A percentile compares a stretch with the other conserved stretches of the same genome.
phyloP scores from a whole-genome alignment of 371 early-diverging fungal species.

The Circinella umbellata region DNA sequence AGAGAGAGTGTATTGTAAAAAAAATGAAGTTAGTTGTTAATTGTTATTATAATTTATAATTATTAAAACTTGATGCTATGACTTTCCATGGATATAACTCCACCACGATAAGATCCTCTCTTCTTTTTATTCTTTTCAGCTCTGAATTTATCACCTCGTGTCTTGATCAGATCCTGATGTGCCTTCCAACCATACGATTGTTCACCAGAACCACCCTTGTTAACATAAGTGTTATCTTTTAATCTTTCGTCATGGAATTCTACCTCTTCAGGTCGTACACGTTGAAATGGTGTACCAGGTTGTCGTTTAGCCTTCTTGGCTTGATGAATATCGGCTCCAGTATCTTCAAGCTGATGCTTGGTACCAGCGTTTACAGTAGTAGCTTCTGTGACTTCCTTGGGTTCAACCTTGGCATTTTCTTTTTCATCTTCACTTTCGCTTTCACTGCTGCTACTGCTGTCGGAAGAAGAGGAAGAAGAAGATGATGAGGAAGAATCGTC shows the following conservation, averaged over 20 bases:
- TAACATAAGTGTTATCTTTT: constrained; percentile 83
- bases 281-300: constrained; percentile 77
- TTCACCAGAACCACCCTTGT: constrained; percentile 69
- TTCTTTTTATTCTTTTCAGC: constrained; percentile 98
- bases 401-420: neutral
- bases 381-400: too few species aligned
- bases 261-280: constrained; percentile 84
- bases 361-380: constrained; percentile 9
- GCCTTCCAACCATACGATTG: constrained; percentile 92
- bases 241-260: constrained; percentile 78
- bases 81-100: constrained; percentile 81
- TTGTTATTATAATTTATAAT: too few species aligned
- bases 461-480: constrained; percentile 17
- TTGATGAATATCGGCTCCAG: constrained; percentile 18
- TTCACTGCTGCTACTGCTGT: constrained; percentile 8
- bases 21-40: neutral
- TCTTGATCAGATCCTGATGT: constrained; percentile 88
- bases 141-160: constrained; percentile 92
- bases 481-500: too few species aligned
- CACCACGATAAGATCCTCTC: constrained; percentile 95
- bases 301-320: constrained; percentile 33
- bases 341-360: constrained; percentile 41
- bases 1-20: neutral
- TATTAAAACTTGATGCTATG: constrained; percentile 90
- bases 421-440: neutral